Conservation (phyloP, 2,329 filamentous ascomycete species). For the Monosporascus ibericus region DNA sequence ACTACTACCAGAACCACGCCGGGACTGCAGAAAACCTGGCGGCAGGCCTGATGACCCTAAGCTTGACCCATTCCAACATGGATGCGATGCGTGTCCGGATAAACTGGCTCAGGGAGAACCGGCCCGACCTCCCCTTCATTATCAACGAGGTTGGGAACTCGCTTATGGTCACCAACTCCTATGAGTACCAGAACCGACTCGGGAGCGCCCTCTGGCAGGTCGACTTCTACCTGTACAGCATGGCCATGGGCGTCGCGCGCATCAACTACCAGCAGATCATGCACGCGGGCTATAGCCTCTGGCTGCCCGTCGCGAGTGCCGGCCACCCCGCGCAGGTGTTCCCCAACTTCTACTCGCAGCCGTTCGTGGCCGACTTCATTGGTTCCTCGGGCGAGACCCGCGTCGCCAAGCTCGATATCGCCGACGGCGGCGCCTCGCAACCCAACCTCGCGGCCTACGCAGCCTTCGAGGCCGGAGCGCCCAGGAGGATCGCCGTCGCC, state of each 20-base stretch:
- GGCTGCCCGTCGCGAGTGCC: slow-evolving; percentile 25
- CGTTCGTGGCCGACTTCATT: slow-evolving; percentile 30
- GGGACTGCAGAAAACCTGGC: slow-evolving; percentile 23
- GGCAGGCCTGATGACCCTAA: slow-evolving; percentile 24
- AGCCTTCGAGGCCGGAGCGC: slow-evolving; percentile 22
- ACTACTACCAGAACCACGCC: slow-evolving; percentile 30
- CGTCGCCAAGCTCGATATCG: slow-evolving; percentile 15
- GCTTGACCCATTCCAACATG: slow-evolving; percentile 20
- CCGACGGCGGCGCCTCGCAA: slow-evolving; percentile 7
- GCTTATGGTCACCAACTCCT: slow-evolving; percentile 23
- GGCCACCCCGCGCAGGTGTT: slow-evolving; percentile 26
- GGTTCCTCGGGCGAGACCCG: slow-evolving; percentile 23
- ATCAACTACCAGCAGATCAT: slow-evolving; percentile 34
- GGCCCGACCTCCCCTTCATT: slow-evolving; percentile 26
- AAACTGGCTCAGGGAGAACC: slow-evolving; percentile 25
- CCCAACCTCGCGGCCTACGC: slow-evolving; percentile 23
- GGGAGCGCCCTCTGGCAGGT: slow-evolving; percentile 31
- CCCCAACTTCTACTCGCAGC: slow-evolving; percentile 31
- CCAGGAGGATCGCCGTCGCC: slow-evolving; percentile 24
- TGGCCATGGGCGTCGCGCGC: slow-evolving; percentile 27
- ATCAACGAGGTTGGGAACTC: slow-evolving; percentile 32
- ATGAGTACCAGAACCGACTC: slow-evolving; percentile 27
- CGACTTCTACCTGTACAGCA: slow-evolving; percentile 30
- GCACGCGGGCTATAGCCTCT: slow-evolving; percentile 25
- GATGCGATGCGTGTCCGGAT: slow-evolving; percentile 25